Percentiles rank a stretch among this genome's conserved stretches.
Conservation (phyloP, 345 rosid genomes). For the Aquilaria malaccensis region DNA sequence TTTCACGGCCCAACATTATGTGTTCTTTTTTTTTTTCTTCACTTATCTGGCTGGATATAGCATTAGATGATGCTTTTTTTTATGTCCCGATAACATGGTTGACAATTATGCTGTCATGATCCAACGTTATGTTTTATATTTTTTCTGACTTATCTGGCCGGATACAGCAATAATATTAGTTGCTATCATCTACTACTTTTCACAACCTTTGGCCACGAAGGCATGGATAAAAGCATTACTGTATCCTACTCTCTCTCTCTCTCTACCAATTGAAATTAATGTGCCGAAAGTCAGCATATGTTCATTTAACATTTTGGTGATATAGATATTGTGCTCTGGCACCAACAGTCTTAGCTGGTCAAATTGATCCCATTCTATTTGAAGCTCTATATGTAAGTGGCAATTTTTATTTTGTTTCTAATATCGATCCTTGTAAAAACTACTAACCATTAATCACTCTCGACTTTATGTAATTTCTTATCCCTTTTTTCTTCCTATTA, state of each 20-base stretch:
- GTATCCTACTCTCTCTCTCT: constrained; percentile 36
- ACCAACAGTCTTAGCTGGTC: constrained; percentile 70
- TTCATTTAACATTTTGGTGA: constrained; percentile 16
- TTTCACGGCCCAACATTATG: too few species aligned
- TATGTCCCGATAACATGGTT: background rate
- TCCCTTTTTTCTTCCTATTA: background rate
- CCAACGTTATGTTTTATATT: background rate
- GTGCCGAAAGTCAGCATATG: background rate
- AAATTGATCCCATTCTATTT: constrained; percentile 62
- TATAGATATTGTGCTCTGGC: constrained; percentile 73
- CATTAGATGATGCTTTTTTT: constrained; percentile 15
- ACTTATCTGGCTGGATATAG: constrained; percentile 26
- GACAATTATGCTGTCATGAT: background rate
- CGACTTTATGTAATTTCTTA: background rate
- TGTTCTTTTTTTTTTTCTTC: background rate
- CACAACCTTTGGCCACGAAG: constrained; percentile 38
- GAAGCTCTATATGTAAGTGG: constrained; percentile 78
- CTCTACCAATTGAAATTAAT: background rate
- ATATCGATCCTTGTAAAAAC: too few species aligned
- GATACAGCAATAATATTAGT: constrained; percentile 60
- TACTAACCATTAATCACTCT: too few species aligned
- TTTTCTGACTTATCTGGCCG: constrained; percentile 6
- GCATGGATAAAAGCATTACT: constrained; percentile 51
- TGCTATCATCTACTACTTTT: constrained; percentile 51
- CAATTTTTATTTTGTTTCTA: background rate